A percentile compares a stretch with the other conserved stretches of the same genome.
Conservation (phyloP, 1,284 basidiomycete genomes). For the Violaceomyces palustris region DNA sequence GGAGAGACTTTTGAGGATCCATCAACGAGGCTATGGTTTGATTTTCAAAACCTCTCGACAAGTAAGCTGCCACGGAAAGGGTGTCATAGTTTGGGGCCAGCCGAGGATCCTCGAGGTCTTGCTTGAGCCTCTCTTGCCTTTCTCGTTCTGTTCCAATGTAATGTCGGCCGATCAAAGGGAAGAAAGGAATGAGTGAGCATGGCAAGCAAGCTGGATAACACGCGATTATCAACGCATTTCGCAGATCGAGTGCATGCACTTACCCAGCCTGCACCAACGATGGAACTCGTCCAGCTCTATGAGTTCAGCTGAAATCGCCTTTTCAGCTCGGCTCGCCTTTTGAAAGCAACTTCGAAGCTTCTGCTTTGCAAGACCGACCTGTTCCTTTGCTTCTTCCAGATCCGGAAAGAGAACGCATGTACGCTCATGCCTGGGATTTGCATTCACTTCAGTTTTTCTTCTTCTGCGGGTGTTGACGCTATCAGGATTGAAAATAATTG, state of each 20-base stretch:
- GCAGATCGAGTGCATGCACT: too few relatives aligned
- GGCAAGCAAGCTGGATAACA: neutral
- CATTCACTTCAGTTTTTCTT: too few relatives aligned
- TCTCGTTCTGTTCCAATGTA: constrained; percentile 29
- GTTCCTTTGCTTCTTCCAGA: too few relatives aligned
- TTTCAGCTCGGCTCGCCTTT: too few relatives aligned
- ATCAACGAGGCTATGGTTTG: constrained; percentile 2
- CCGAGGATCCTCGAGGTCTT: constrained; percentile 28
- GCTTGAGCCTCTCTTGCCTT: constrained; percentile 29
- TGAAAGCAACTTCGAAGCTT: too few relatives aligned
- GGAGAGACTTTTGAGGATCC: too few relatives aligned
- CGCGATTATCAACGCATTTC: neutral
- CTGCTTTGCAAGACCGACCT: too few relatives aligned
- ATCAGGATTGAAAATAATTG: too few relatives aligned
- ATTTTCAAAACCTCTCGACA: constrained; percentile 24
- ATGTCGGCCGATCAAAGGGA: neutral
- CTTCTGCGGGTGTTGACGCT: too few relatives aligned
- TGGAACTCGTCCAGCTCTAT: constrained; percentile 32
- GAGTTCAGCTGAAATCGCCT: too few relatives aligned
- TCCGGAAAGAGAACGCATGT: too few relatives aligned
- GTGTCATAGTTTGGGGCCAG: constrained; percentile 25
- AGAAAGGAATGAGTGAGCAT: neutral
- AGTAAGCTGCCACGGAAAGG: constrained; percentile 11
- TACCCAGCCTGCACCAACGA: constrained; percentile 13
- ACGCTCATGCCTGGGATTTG: too few relatives aligned